Base-by-base conservation (phyloP, 345 rosid species). In the Eucalyptus curtisii region DNA sequence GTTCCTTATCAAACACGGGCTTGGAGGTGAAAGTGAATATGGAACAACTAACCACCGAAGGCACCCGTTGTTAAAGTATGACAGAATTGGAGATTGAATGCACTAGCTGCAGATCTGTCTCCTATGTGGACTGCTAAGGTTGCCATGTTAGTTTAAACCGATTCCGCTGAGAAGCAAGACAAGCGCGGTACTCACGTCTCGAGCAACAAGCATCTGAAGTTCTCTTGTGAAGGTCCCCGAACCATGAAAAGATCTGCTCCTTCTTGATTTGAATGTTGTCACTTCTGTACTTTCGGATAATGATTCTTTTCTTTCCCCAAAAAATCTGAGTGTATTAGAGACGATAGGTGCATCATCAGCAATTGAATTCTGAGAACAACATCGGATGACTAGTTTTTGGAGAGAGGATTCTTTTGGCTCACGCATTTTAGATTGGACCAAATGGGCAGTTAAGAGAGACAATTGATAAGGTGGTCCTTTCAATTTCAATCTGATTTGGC, bases 21-120 rank as follows among this genome's bases (percentile, higher is more conserved):
- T 87, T 96, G 52, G 87, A 90, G 55, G 91, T 91, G n/a, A n/a
- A n/a, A n/a, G n/a, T n/a, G 31, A 93, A 93, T 91, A 88, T 95
- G 89, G 95, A 95, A 86, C 93, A 92, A 82, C 86, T 96, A 86
- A 47, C 87, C 48, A 91, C 66, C 3, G 53, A 88, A 59, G 86
- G 76, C 48, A 4, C 37, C 50, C 37, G 52, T 30, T 40, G 79
- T 79, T 87, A 27, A 64, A 25, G 68, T 33, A 17, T 14, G 49
- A 10, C 50, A 22, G 68, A 42, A 55, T 40, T 86, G 14, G 42
- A 44, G 79, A 24, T 50, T 47, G 24, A 86, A 48, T 47, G 44
- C 45, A 37, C 37, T 53, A 49, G 88, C 88, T 16, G 80, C 80
- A 68, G 80, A 68, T 68, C 44, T 33, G 80, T 33, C 24, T 68